Base-by-base conservation (phyloP, 768 basidiomycete genomes). In the Rhodotorula taiwanensis region DNA sequence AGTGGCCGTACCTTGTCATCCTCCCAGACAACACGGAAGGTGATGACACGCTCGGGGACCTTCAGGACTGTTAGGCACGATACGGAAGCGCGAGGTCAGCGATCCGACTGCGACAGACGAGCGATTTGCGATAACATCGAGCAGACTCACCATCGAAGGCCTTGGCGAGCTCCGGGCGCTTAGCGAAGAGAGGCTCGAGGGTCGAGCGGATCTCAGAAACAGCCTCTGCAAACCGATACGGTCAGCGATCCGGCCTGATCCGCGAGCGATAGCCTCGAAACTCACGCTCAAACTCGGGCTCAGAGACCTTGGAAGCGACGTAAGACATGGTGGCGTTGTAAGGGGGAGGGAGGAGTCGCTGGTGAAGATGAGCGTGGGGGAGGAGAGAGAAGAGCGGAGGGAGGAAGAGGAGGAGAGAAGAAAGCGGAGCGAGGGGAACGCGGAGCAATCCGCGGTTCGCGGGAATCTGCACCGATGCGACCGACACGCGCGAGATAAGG, bases 1-100 rank as follows among this genome's bases (percentile, higher is more conserved):
- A n/a, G n/a, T n/a, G n/a, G n/a, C n/a, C 52, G 47, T 15, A 51
- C 71, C 62, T 65, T 49, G 63, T 87, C 86, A 72, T 85, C 83
- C 75, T 88, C 85, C 86, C 86, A 88, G 66, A 82, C 80, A 55
- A 87, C 84, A 70, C 86, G 84, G 83, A 87, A 65, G 50, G 69
- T 76, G 71, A 79, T 74, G 73, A 79, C 73, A 49, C 79, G 75
- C 74, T 78, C 79, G 21, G 78, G 78, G 70, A 78, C 76, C 70
- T 74, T 76, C 52, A 85, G 58, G 52, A 70, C 67, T 57, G 28
- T 49, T n/a, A n/a, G n/a, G n/a, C n/a, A n/a, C n/a, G n/a, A n/a
- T n/a, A n/a, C n/a, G n/a, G n/a, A n/a, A n/a, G n/a, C n/a, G n/a
- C n/a, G n/a, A n/a, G n/a, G n/a, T n/a, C n/a, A n/a, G n/a, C n/a